A percentile compares a stretch with the other conserved stretches of the same genome.
Evolutionary conservation across 148 eudicot genomes (phyloP).

Genomic region (Rhododendron ferrugineum): DNA sequence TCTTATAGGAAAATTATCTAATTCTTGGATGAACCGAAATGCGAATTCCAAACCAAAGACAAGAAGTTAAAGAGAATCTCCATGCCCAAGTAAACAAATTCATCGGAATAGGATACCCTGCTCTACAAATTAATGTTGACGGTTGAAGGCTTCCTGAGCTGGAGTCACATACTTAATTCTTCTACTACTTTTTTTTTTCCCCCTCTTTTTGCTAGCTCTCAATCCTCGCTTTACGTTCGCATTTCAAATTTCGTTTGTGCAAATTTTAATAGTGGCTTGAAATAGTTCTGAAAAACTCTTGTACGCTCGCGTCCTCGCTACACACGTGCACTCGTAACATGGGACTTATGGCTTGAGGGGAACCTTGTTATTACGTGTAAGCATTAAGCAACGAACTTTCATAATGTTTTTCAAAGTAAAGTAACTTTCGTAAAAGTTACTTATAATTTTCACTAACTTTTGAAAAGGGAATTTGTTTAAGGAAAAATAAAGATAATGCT

Average conservation of each 20-base stretch:
- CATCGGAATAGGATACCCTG: not conserved
- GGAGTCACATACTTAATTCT: too few species aligned
- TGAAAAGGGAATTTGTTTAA: not conserved
- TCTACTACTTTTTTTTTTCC: not conserved
- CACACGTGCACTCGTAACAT: too few species aligned
- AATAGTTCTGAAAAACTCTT: not conserved
- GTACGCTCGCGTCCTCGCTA: not conserved
- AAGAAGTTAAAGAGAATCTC: not conserved
- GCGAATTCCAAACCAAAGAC: not conserved
- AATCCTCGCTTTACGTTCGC: not conserved
- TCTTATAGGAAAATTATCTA: not conserved
- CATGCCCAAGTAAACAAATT: not conserved
- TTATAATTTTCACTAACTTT: slow-evolving; percentile 5
- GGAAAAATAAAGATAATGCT: not conserved
- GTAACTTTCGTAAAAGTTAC: not conserved
- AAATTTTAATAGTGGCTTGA: not conserved
- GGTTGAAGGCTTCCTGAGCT: not conserved
- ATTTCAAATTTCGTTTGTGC: not conserved
- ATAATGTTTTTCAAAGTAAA: not conserved
- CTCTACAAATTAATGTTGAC: not conserved
- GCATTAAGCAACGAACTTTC: not conserved
- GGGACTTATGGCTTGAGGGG: not conserved
- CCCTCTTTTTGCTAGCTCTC: not conserved
- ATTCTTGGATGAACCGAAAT: not conserved
- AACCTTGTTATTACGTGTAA: not conserved